These are phyloP conservation scores for Lepidium africanum DNA, from an alignment of 345 rosid genomes.

Conservation along the genomic window DNA sequence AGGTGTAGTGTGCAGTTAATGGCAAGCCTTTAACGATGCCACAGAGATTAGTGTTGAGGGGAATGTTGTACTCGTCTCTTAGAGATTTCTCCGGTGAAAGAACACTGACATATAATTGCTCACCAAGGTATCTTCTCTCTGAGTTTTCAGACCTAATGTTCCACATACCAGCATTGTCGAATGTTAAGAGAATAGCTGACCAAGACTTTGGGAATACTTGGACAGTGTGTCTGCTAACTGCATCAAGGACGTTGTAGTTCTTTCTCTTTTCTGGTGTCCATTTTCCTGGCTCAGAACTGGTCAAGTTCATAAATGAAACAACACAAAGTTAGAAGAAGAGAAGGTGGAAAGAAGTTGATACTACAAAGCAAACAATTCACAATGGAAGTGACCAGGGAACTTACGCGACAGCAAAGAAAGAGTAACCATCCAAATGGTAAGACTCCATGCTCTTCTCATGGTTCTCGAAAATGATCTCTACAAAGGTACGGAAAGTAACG, in stretches of 20 bases:
- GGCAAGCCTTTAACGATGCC: slow-evolving; percentile 54
- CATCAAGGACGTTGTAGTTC: slow-evolving; percentile 68
- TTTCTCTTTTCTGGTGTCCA: slow-evolving; percentile 70
- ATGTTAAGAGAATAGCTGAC: slow-evolving; percentile 69
- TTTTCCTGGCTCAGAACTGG: slow-evolving; percentile 57
- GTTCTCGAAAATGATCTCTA: slow-evolving; percentile 75
- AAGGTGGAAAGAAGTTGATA: background rate
- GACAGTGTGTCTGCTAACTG: slow-evolving; percentile 72
- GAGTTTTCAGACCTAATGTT: slow-evolving; percentile 57
- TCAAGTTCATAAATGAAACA: background rate
- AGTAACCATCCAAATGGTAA: slow-evolving; percentile 54
- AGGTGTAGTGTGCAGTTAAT: slow-evolving; percentile 46
- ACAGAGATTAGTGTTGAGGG: slow-evolving; percentile 50
- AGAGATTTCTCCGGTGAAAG: slow-evolving; percentile 56
- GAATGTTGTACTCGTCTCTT: slow-evolving; percentile 74
- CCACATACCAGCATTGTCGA: slow-evolving; percentile 91
- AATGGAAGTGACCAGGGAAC: slow-evolving; percentile 3
- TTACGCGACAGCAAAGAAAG: slow-evolving; percentile 80
- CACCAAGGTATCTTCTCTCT: slow-evolving; percentile 65
- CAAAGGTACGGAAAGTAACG: slow-evolving; percentile 56
- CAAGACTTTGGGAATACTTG: slow-evolving; percentile 81
- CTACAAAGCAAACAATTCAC: too few species aligned
- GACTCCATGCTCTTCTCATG: slow-evolving; percentile 56
- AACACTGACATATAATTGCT: slow-evolving; percentile 60
- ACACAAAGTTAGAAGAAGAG: background rate